These are phyloP conservation scores for Penicillium bialowiezense DNA, from an alignment of 495 filamentous ascomycete genomes.

Conservation along the genomic window DNA sequence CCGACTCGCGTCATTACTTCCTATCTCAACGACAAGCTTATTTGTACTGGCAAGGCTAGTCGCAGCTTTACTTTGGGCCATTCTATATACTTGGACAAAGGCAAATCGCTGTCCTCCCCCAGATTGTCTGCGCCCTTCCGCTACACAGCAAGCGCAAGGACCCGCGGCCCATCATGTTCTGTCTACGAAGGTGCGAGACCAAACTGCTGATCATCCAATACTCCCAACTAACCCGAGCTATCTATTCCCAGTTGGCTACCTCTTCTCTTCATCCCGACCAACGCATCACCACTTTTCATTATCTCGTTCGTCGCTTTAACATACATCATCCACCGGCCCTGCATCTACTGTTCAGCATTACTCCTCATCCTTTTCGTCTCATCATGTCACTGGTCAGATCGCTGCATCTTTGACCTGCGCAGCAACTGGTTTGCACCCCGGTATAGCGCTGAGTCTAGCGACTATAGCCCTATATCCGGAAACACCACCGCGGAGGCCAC, in stretches of 20 bases:
- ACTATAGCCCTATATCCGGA: slow-evolving; percentile 14
- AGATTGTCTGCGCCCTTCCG: background rate
- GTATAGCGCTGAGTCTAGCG: slow-evolving; percentile 31
- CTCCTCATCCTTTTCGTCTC: slow-evolving; percentile 85
- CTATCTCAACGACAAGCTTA: background rate
- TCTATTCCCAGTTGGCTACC: slow-evolving; percentile 48
- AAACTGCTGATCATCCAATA: background rate
- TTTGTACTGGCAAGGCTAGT: too few species aligned
- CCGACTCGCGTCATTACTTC: slow-evolving; percentile 4
- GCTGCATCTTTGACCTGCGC: slow-evolving; percentile 81
- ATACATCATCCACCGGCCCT: slow-evolving; percentile 86
- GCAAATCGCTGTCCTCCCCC: background rate
- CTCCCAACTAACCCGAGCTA: slow-evolving; percentile 12
- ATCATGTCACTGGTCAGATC: slow-evolving; percentile 88
- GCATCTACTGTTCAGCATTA: slow-evolving; percentile 86
- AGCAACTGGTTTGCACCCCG: slow-evolving; percentile 81
- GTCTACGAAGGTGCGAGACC: slow-evolving; percentile 66
- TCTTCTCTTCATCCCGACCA: slow-evolving; percentile 55
- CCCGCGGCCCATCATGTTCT: slow-evolving; percentile 62
- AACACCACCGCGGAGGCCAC: slow-evolving; percentile 21
- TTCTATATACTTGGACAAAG: background rate
- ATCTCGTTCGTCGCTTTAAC: slow-evolving; percentile 87
- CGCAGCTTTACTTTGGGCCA: too few species aligned
- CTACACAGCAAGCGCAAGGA: slow-evolving; percentile 3
- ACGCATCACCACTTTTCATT: slow-evolving; percentile 81